A percentile compares a stretch with the other conserved stretches of the same genome.
These are phyloP conservation scores for Solanum lignicaule DNA, from an alignment of 257 asterid species.

Conservation along the genomic window DNA sequence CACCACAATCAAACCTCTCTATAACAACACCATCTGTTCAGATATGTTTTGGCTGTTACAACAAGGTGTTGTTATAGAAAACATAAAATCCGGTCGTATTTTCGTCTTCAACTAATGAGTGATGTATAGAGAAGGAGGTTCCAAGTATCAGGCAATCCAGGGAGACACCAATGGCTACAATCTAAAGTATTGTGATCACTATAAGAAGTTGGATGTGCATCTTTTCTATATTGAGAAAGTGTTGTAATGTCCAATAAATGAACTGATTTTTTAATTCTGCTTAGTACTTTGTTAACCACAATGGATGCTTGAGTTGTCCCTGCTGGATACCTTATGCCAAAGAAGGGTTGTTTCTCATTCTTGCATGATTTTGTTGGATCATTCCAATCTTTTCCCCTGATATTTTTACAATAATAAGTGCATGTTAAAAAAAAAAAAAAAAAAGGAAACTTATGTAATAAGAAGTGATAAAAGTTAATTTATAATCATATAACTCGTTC, in stretches of 20 bases:
- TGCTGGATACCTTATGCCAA: conserved; percentile 50
- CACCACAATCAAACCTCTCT: neutral
- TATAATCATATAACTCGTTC: neutral
- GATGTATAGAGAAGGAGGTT: conserved; percentile 58
- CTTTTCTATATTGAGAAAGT: conserved; percentile 80
- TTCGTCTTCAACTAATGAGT: conserved; percentile 23
- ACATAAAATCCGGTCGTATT: neutral
- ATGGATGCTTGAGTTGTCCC: conserved; percentile 36
- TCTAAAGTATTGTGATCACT: conserved; percentile 57
- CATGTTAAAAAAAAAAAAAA: neutral
- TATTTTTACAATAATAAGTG: neutral
- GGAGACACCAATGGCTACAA: conserved; percentile 98
- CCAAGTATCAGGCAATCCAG: conserved; percentile 97
- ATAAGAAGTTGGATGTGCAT: conserved; percentile 64
- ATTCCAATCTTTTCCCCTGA: conserved; percentile 76
- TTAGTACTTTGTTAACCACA: conserved; percentile 65
- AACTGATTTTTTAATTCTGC: conserved; percentile 71
- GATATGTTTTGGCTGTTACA: neutral
- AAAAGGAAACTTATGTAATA: neutral
- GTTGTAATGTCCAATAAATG: conserved; percentile 56
- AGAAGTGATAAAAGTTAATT: neutral
- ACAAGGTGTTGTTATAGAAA: neutral
- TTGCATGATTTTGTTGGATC: conserved; percentile 53
- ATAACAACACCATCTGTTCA: neutral
- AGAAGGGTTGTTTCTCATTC: conserved; percentile 49